These are phyloP conservation scores for Xylariaceae sp. DNA, from an alignment of 2,329 filamentous ascomycete genomes.

Conservation along the genomic window DNA sequence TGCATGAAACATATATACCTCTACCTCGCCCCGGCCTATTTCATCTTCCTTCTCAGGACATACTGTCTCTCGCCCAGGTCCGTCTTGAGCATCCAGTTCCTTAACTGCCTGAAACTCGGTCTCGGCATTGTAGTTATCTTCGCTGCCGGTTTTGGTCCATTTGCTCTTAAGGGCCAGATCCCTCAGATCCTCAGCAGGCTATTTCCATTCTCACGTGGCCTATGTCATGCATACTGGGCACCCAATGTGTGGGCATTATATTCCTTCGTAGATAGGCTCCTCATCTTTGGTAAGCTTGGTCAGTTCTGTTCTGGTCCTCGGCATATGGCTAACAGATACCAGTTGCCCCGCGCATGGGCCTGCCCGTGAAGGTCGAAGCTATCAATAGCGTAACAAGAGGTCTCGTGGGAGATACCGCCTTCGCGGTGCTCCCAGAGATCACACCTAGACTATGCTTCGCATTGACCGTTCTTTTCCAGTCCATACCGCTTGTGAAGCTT, in stretches of 20 bases:
- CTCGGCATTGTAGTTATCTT: conserved; percentile 74
- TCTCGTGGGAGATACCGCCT: conserved; percentile 90
- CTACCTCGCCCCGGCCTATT: conserved; percentile 94
- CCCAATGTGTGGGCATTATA: conserved; percentile 98
- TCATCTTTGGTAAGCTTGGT: conserved; percentile 74
- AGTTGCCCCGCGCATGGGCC: conserved; percentile 83
- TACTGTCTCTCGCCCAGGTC: conserved; percentile 86
- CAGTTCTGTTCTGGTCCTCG: background rate
- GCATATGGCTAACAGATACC: conserved; percentile 42
- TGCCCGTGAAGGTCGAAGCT: conserved; percentile 75
- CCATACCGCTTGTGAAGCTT: conserved; percentile 80
- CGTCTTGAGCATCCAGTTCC: conserved; percentile 75
- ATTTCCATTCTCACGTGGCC: conserved; percentile 90
- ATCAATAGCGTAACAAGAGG: conserved; percentile 90
- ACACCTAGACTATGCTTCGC: conserved; percentile 80
- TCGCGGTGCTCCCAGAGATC: conserved; percentile 90
- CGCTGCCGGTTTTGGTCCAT: conserved; percentile 86
- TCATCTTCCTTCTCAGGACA: conserved; percentile 85
- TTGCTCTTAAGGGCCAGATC: conserved; percentile 80
- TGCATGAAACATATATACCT: conserved; percentile 99
- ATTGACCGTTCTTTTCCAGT: conserved; percentile 83
- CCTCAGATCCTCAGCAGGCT: conserved; percentile 82
- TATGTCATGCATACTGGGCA: conserved; percentile 98
- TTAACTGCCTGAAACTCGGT: conserved; percentile 85
- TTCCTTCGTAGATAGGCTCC: conserved; percentile 82